Evolutionary conservation across 2,329 filamentous ascomycete genomes (phyloP).

Genomic region (Botrytis fragariae): DNA sequence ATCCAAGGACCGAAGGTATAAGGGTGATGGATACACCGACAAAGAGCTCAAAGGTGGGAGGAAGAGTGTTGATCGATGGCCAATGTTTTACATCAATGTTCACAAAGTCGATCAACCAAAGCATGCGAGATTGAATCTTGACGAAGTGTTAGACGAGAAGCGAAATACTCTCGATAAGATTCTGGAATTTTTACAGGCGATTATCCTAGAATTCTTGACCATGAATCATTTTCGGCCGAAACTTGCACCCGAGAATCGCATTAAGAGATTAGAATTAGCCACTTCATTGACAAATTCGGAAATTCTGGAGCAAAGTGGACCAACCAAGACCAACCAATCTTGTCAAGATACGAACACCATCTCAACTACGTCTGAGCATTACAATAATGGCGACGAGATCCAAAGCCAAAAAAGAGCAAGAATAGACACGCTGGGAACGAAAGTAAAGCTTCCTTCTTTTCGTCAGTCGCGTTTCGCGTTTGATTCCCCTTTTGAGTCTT

Average conservation of each 20-base stretch:
- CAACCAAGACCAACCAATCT: neutral
- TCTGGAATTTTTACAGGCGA: slow-evolving; percentile 62
- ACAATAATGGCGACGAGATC: too few species aligned
- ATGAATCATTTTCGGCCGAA: slow-evolving; percentile 59
- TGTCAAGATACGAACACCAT: neutral
- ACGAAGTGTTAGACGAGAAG: slow-evolving; percentile 48
- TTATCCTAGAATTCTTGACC: slow-evolving; percentile 72
- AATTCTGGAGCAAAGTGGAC: neutral
- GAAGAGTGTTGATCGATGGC: slow-evolving; percentile 77
- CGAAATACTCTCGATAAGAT: slow-evolving; percentile 48
- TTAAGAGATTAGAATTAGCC: neutral
- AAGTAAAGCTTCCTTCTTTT: slow-evolving; percentile 33
- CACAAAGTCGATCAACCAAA: slow-evolving; percentile 36
- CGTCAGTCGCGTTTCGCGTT: slow-evolving; percentile 20
- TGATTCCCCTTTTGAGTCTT: slow-evolving; percentile 41
- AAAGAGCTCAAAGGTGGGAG: slow-evolving; percentile 51
- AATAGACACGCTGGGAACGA: slow-evolving; percentile 26
- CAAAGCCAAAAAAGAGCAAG: neutral
- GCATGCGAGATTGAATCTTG: slow-evolving; percentile 31
- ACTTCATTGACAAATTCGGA: neutral
- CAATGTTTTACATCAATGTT: slow-evolving; percentile 83
- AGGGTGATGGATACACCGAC: slow-evolving; percentile 48
- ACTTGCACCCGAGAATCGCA: neutral
- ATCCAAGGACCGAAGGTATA: slow-evolving; percentile 44
- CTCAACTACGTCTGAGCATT: neutral